Percentiles rank a stretch among this genome's conserved stretches.
phyloP scores from a whole-genome alignment of 1,284 basidiomycete genomes.

The Caloboletus inedulis region DNA sequence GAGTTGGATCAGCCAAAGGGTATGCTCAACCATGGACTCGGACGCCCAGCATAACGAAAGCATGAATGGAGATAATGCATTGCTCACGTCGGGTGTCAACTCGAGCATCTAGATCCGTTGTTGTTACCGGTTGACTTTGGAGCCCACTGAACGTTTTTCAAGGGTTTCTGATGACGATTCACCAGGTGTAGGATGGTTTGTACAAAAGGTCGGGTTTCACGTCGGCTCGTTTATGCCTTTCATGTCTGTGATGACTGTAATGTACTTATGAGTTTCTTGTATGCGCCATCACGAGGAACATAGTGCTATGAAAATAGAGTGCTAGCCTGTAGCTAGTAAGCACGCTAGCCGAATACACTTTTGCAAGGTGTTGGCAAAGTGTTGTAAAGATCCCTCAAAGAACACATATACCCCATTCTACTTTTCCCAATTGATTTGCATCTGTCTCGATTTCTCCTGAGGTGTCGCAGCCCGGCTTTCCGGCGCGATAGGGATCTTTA shows the following conservation, averaged over 20 bases:
- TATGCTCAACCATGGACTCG: conserved; percentile 12
- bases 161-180: background rate
- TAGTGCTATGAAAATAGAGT: background rate
- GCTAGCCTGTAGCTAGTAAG: background rate
- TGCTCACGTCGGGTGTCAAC: conserved; percentile 15
- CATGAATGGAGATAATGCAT: conserved; percentile 7
- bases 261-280: conserved; percentile 5
- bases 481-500: background rate
- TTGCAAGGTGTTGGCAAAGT: too few species aligned
- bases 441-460: too few species aligned
- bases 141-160: background rate
- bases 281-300: background rate
- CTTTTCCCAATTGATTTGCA: too few species aligned
- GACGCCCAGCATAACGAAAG: conserved; percentile 1
- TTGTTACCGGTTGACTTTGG: background rate
- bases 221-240: conserved; percentile 2
- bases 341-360: too few species aligned
- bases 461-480: too few species aligned
- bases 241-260: conserved; percentile 15
- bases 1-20: conserved; percentile 35
- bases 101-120: conserved; percentile 10
- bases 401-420: too few species aligned
- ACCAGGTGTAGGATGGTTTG: background rate
- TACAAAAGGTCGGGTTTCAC: background rate
- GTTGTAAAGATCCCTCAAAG: too few species aligned